Conservation (phyloP, 2,329 filamentous ascomycete species). For the Aspergillus ibericus region DNA sequence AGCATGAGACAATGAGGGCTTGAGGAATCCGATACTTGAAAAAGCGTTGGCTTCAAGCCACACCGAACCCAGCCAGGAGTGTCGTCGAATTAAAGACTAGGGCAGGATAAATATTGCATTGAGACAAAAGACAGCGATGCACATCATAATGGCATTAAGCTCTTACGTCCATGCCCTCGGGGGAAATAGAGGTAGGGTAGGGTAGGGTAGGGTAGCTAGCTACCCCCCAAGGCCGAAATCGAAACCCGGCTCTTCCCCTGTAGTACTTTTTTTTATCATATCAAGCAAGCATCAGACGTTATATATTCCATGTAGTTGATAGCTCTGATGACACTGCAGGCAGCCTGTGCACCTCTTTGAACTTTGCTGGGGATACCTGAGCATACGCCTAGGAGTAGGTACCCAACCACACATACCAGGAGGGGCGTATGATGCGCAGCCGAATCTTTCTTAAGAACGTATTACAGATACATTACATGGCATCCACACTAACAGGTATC, state of each 20-base stretch:
- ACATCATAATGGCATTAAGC: not conserved
- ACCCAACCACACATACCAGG: slow-evolving; percentile 1
- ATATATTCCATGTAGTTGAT: not conserved
- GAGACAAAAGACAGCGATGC: not conserved
- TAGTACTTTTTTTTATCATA: not conserved
- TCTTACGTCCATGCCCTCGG: not conserved
- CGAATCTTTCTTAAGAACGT: not conserved
- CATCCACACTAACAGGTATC: not conserved
- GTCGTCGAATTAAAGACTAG: not conserved
- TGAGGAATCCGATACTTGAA: not conserved
- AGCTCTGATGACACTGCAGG: slow-evolving; percentile 7
- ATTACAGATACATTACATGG: slow-evolving; percentile 8
- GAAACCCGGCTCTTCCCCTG: not conserved
- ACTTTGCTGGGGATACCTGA: slow-evolving; percentile 5
- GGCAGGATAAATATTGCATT: not conserved
- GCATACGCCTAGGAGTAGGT: not conserved
- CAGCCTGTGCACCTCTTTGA: slow-evolving; percentile 5
- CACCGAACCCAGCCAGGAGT: not conserved
- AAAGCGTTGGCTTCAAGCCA: not conserved
- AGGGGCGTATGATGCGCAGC: not conserved
- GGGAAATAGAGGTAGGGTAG: not conserved
- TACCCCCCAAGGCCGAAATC: not conserved
- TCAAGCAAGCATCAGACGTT: not conserved
- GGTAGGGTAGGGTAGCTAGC: not conserved
- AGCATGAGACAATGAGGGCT: not conserved